Base-by-base conservation (phyloP, 805 yeast species). In the Candida wancherniae region DNA sequence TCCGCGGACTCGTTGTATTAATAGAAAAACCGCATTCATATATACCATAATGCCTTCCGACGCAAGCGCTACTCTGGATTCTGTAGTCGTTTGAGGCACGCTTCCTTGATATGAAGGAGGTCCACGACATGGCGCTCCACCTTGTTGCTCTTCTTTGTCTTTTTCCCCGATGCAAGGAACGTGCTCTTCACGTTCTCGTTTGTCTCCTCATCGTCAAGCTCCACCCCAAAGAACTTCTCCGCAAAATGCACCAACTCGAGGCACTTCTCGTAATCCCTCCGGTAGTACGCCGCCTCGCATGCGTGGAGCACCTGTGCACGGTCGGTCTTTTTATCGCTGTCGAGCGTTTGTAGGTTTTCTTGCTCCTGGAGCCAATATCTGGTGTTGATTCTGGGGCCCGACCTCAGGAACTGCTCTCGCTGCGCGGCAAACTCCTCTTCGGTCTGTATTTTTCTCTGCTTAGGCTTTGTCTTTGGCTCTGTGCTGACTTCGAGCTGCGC, bases 391-490 rank as follows among this genome's bases (percentile, higher is more conserved):
- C 62, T 57, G 0, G 94, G 92, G 0, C 94, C 94, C 1, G 61
- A 50, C 0, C 44, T 28, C 40, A 55, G 56, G 48, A 75, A 85
- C 45, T 68, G 71, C 3, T 40, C 39, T 38, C 61, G 58, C 53
- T 86, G 90, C 6, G 37, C 48, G 19, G 50, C 57, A 42, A 59
- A 86, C 34, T 73, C 82, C 32, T 78, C 88, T 24, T 75, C 77
- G 0, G 80, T 48, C 50, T 86, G 96, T 0, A 77, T 79, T 45
- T 82, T 84, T 24, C 95, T 69, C 26, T 39, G 43, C 27, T 44
- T 45, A 16, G 40, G 37, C 15, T 42, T 42, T 24, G 37, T 41
- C 9, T 37, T 34, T 11, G 20, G 20, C 20, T n/a, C 9, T 25
- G n/a, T 8, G 20, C 19, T 15, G 5, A 28, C 24, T 9, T 23